Percentiles rank a stretch among this genome's conserved stretches.
Conservation (phyloP, 305 asterid genomes). For the Withania somnifera region DNA sequence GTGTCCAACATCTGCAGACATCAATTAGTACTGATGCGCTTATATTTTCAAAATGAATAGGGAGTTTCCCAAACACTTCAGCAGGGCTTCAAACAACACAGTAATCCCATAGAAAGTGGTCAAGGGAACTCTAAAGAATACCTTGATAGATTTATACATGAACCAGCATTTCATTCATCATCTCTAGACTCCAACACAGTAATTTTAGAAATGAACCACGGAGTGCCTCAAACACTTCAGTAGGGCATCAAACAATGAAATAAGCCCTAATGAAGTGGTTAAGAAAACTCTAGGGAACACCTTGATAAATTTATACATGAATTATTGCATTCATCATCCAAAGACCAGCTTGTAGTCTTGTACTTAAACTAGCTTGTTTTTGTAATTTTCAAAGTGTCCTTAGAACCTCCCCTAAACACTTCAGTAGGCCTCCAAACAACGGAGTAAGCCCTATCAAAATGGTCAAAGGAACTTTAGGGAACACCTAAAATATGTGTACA, state of each 20-base stretch:
- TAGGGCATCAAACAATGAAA: neutral
- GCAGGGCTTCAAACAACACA: neutral
- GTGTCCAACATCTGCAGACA: no score
- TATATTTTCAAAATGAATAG: no score
- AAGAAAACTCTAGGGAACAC: neutral
- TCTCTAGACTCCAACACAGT: neutral
- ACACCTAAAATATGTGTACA: no score
- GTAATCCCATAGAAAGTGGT: neutral
- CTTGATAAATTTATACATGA: neutral
- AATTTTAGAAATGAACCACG: neutral
- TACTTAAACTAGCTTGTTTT: no score
- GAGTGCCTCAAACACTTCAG: neutral
- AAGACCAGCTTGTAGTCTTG: neutral
- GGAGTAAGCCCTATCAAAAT: no score
- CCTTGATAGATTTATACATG: neutral
- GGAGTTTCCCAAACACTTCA: neutral
- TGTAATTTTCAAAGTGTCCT: no score
- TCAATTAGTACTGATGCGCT: no score
- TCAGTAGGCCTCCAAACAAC: no score
- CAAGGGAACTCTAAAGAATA: neutral
- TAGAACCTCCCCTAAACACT: no score
- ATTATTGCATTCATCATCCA: neutral
- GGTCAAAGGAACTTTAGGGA: no score
- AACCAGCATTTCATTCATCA: no score
- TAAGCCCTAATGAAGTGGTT: neutral